Conservation (phyloP, 2,329 filamentous ascomycete species). For the Fusarium tjaetaba region DNA sequence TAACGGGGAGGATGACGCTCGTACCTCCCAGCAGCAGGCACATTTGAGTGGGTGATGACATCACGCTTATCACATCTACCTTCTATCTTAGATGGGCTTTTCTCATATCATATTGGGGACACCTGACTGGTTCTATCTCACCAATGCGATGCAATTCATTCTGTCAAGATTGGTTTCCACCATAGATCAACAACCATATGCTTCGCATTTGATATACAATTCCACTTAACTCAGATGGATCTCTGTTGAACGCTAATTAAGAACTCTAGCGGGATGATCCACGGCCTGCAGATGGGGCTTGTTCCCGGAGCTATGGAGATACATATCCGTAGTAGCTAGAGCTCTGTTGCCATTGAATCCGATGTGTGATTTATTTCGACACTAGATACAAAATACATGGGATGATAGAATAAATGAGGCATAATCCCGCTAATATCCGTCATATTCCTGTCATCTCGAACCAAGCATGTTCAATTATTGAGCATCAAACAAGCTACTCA, state of each 20-base stretch:
- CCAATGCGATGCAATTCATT: not conserved
- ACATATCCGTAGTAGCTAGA: not conserved
- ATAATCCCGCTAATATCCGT: not conserved
- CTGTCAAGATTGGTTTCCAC: not conserved
- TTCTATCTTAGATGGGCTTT: not conserved
- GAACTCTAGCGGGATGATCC: constrained; percentile 20
- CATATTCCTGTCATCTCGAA: not conserved
- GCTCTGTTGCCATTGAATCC: not conserved
- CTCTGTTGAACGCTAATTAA: constrained; percentile 12
- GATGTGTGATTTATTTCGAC: constrained; percentile 12
- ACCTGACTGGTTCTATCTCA: not conserved
- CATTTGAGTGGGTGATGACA: constrained; percentile 15
- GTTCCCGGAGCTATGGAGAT: constrained; percentile 2
- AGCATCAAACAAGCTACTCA: not conserved
- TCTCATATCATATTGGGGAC: not conserved
- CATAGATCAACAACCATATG: not conserved
- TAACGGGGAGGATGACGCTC: constrained; percentile 11
- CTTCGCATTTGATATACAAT: not conserved
- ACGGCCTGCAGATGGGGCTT: constrained; percentile 2
- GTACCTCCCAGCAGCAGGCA: not conserved
- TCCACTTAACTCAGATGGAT: constrained; percentile 3
- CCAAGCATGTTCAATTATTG: not conserved
- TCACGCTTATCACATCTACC: constrained; percentile 19
- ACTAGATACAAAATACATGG: accelerated
- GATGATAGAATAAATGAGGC: constrained; percentile 7